These are phyloP conservation scores for Usnea hakonensis DNA, from an alignment of 495 filamentous ascomycete species.

Conservation along the genomic window DNA sequence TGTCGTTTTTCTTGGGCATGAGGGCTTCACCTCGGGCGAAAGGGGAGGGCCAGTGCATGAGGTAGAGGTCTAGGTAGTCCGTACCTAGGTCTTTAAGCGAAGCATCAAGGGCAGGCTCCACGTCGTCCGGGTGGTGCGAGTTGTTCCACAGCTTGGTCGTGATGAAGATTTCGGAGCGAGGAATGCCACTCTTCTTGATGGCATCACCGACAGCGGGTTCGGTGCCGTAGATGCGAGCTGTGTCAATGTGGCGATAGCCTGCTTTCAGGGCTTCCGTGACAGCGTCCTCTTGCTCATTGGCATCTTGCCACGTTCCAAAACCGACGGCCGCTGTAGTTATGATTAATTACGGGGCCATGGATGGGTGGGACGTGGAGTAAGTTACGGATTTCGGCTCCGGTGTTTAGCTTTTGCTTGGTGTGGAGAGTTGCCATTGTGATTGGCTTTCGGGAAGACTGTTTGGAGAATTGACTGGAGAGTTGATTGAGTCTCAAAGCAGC, in stretches of 20 bases:
- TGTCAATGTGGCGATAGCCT: slow-evolving; percentile 58
- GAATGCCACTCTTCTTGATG: slow-evolving; percentile 48
- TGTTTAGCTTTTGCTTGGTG: slow-evolving; percentile 42
- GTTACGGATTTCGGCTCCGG: slow-evolving; percentile 40
- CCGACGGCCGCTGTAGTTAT: slow-evolving; percentile 19
- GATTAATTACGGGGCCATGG: background rate
- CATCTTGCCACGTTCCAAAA: slow-evolving; percentile 43
- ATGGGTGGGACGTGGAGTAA: background rate
- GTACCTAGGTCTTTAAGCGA: slow-evolving; percentile 53
- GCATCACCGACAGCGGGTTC: slow-evolving; percentile 48
- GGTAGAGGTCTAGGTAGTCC: slow-evolving; percentile 62
- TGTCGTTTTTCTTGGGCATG: slow-evolving; percentile 40
- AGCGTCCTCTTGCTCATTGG: slow-evolving; percentile 37
- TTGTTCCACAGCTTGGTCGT: slow-evolving; percentile 66
- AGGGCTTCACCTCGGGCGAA: slow-evolving; percentile 32
- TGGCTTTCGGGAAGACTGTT: slow-evolving; percentile 12
- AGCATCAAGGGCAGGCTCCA: slow-evolving; percentile 48
- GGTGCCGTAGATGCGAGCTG: slow-evolving; percentile 44
- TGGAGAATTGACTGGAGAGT: slow-evolving; percentile 13
- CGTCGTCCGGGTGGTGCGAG: slow-evolving; percentile 56
- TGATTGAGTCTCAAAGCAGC: slow-evolving; percentile 19
- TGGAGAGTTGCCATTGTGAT: slow-evolving; percentile 25
- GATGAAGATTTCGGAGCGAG: slow-evolving; percentile 57
- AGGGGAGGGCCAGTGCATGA: slow-evolving; percentile 62
- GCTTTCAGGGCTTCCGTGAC: slow-evolving; percentile 43